phyloP scores from a whole-genome alignment of 2,329 filamentous ascomycete genomes.

The Chrysosporium keratinophilum region DNA sequence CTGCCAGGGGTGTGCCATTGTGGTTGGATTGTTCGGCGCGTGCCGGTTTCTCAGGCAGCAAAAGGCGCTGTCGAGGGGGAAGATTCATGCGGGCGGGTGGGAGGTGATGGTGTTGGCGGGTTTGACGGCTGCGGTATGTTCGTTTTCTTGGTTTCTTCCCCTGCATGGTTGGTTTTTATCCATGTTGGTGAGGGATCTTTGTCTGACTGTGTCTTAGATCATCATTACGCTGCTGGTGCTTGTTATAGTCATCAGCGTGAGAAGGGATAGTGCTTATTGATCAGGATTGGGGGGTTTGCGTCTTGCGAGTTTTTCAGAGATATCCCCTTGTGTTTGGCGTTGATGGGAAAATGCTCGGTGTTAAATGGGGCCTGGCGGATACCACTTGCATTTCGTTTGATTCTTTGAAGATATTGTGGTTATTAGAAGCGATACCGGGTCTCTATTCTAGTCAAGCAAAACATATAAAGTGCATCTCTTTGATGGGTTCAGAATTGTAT shows the following conservation, averaged over 20 bases:
- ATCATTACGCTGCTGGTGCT: slow-evolving; percentile 13
- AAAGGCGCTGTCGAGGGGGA: slow-evolving; percentile 39
- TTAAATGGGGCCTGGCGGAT: no score
- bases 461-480: no score
- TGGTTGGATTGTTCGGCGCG: slow-evolving; percentile 40
- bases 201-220: slow-evolving; percentile 1
- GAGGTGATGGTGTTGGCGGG: slow-evolving; percentile 22
- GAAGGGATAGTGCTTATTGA: not conserved
- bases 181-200: not conserved
- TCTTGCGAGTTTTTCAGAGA: not conserved
- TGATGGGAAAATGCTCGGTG: no score
- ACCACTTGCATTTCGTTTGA: no score
- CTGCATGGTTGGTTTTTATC: no score
- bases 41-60: slow-evolving; percentile 48
- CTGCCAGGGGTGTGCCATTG: slow-evolving; percentile 41
- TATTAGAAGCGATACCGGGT: not conserved
- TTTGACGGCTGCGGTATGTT: slow-evolving; percentile 12
- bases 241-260: slow-evolving; percentile 14
- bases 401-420: no score
- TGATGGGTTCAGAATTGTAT: no score
- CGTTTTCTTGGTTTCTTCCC: not conserved
- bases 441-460: not conserved
- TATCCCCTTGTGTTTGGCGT: no score
- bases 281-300: not conserved
- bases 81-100: slow-evolving; percentile 34